Evolutionary conservation across 495 filamentous ascomycete genomes (phyloP).

Genomic region (Staphylotrichum longicolle): DNA sequence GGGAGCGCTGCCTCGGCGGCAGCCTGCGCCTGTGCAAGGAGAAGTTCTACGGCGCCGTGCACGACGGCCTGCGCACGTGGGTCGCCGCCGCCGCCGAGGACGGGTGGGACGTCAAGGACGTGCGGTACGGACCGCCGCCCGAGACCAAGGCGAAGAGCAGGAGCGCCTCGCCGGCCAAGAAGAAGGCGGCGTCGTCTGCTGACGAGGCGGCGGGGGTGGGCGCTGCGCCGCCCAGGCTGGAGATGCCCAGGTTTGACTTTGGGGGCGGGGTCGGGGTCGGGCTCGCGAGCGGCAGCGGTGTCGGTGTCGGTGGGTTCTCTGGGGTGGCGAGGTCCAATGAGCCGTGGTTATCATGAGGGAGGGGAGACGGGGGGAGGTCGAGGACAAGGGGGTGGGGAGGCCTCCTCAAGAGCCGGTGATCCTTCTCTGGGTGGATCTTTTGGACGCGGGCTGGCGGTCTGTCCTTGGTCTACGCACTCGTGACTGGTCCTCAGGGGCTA

Average conservation of each 20-base stretch:
- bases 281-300: slow-evolving; percentile 9
- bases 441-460: no score
- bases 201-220: slow-evolving; percentile 28
- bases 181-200: background rate
- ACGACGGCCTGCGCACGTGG: slow-evolving; percentile 87
- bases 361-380: background rate
- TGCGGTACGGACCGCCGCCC: slow-evolving; percentile 67
- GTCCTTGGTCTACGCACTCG: no score
- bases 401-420: no score
- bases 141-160: slow-evolving; percentile 42
- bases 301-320: background rate
- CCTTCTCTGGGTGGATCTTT: no score
- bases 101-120: slow-evolving; percentile 75
- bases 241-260: slow-evolving; percentile 54
- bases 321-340: slow-evolving; percentile 8
- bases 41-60: slow-evolving; percentile 89
- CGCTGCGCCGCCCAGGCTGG: slow-evolving; percentile 51
- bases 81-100: slow-evolving; percentile 82
- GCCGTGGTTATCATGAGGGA: slow-evolving; percentile 13
- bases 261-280: slow-evolving; percentile 22
- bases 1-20: slow-evolving; percentile 84
- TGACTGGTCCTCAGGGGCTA: no score
- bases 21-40: slow-evolving; percentile 91
- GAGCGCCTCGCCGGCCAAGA: slow-evolving; percentile 49
- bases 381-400: background rate